phyloP scores from a whole-genome alignment of 2,329 filamentous ascomycete genomes.

The Colletotrichum sp. region DNA sequence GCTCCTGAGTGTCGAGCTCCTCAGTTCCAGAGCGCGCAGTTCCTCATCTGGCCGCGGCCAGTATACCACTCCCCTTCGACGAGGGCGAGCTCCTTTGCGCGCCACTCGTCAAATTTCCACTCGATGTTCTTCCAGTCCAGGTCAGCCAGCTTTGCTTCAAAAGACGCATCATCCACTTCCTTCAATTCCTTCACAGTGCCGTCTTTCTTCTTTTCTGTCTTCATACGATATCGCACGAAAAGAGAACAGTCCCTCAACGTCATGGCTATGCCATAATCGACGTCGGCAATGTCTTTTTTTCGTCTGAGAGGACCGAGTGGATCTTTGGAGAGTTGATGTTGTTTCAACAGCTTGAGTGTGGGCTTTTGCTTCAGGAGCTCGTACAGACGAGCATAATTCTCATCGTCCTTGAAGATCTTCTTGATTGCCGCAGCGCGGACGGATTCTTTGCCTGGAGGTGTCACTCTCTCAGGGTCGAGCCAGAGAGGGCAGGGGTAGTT shows the following conservation, averaged over 20 bases:
- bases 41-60: constrained; percentile 12
- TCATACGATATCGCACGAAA: constrained; percentile 57
- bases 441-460: not conserved
- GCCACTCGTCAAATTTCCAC: constrained; percentile 74
- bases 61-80: constrained; percentile 73
- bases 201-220: not conserved
- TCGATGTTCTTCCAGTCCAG: constrained; percentile 76
- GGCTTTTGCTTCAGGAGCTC: not conserved
- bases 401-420: constrained; percentile 1
- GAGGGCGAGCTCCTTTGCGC: constrained; percentile 64
- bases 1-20: not conserved
- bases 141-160: constrained; percentile 72
- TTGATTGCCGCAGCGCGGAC: not conserved
- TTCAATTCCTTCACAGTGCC: constrained; percentile 10
- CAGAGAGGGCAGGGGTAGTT: constrained; percentile 20
- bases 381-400: constrained; percentile 1
- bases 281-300: constrained; percentile 36
- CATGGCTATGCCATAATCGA: constrained; percentile 73
- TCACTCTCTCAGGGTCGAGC: constrained; percentile 3
- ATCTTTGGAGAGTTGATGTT: constrained; percentile 47
- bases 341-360: not conserved
- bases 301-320: constrained; percentile 46
- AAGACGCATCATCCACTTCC: constrained; percentile 18
- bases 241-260: constrained; percentile 81
- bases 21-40: constrained; percentile 1